These are phyloP conservation scores for Salix udensis DNA, from an alignment of 345 rosid genomes.

Conservation along the genomic window DNA sequence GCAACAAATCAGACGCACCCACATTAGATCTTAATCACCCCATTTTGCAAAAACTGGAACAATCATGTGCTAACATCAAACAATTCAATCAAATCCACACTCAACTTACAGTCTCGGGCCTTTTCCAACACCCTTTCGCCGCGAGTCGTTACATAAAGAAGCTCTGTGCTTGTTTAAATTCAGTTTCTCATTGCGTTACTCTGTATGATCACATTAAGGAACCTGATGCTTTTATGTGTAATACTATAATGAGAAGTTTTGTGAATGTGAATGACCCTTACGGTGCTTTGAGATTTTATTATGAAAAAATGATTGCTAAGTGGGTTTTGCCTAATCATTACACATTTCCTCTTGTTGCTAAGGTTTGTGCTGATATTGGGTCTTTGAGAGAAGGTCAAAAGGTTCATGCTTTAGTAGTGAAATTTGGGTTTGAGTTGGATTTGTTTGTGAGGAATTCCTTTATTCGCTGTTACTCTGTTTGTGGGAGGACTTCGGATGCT, in stretches of 20 bases:
- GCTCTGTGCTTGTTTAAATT: slow-evolving; percentile 43
- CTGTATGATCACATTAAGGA: slow-evolving; percentile 38
- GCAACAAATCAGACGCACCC: background rate
- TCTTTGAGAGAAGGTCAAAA: slow-evolving; percentile 31
- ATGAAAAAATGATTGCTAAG: slow-evolving; percentile 46
- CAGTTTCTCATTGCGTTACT: slow-evolving; percentile 38
- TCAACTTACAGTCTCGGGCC: slow-evolving; percentile 38
- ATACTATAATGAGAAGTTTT: slow-evolving; percentile 46
- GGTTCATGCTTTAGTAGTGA: slow-evolving; percentile 19
- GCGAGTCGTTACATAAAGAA: slow-evolving; percentile 48
- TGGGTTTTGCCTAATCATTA: slow-evolving; percentile 45
- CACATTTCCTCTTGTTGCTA: slow-evolving; percentile 52
- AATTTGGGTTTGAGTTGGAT: slow-evolving; percentile 33
- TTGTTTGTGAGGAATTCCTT: slow-evolving; percentile 30
- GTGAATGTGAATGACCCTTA: slow-evolving; percentile 29
- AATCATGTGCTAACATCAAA: slow-evolving; percentile 25
- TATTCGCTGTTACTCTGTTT: slow-evolving; percentile 23
- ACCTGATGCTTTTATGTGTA: slow-evolving; percentile 60
- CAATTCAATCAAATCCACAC: slow-evolving; percentile 48
- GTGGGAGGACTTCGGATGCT: slow-evolving; percentile 23
- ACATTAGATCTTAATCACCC: slow-evolving; percentile 31
- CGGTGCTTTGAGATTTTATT: slow-evolving; percentile 49
- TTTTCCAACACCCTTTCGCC: slow-evolving; percentile 47
- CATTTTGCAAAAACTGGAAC: slow-evolving; percentile 36
- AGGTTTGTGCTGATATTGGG: slow-evolving; percentile 43